Evolutionary conservation across 1,139 yeast genomes (phyloP), one percentile per base, ranked within the genome.

Genomic region (Waltiozyma solani): DNA sequence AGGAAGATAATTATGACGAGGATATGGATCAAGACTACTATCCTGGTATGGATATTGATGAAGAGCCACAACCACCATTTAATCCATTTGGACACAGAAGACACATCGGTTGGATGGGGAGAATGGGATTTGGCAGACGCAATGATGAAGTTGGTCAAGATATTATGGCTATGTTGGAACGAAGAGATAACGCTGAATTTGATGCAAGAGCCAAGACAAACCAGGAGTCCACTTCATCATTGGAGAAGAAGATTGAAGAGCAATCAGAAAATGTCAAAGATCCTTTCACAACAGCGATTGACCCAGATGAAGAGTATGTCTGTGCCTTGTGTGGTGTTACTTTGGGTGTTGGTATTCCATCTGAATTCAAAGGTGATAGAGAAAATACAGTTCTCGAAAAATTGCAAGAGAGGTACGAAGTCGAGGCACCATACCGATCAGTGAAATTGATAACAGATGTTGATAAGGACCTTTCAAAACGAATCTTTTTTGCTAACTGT

Each of bases 271-370:
- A 44, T 1, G 49, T 58, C 23, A 54, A 53, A 25, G 46, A 57
- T 1, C 61, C 64, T 4, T 62, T 52, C 25, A 60, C 64, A 0
- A 48, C 57, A 5, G 51, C 46, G 14, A 57, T 59, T 39, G 56
- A 59, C 29, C 52, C 52, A 14, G 51, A 54, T 21, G 53, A 60
- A 24, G 64, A 61, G 19, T 46, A 54, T 13, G 68, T 76, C 1
- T 86, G 96, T 59, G 74, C 73, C 34, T 58, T 81, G 35, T 86
- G 96, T 60, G 86, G 84, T 2, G 68, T 75, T 1, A 69, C 65
- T 9, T 61, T 86, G 15, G 93, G 93, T 4, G 73, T 67, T 38
- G 96, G 95, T 0, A 70, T 82, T 4, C 79, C 87, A 0, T 59
- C 54, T 1, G 72, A 64, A 19, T 78, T 71, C 49, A 53, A 57